Evolutionary conservation across 139 green algal genomes (phyloP).

Genomic region (Picochlorum sp.): DNA sequence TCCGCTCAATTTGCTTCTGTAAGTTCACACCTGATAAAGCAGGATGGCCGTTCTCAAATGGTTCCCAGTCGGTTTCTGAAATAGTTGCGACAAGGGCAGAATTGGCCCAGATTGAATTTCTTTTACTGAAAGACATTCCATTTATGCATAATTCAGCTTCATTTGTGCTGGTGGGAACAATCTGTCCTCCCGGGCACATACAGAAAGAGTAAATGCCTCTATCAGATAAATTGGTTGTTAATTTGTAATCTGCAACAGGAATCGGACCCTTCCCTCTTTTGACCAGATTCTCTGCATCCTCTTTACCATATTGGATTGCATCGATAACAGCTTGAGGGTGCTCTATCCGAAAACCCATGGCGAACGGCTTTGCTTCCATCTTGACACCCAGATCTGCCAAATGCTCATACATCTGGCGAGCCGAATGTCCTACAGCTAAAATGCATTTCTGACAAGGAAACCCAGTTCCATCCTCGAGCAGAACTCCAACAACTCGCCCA

Average conservation of each 20-base stretch:
- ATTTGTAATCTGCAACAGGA: constrained; percentile 73
- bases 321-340: constrained; percentile 75
- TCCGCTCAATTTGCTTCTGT: constrained; percentile 38
- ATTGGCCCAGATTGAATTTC: constrained; percentile 67
- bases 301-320: constrained; percentile 49
- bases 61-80: constrained; percentile 47
- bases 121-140: constrained; percentile 73
- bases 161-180: constrained; percentile 63
- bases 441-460: constrained; percentile 43
- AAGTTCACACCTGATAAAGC: constrained; percentile 57
- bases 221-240: constrained; percentile 32
- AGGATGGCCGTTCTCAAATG: constrained; percentile 29
- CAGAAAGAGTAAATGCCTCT: constrained; percentile 76
- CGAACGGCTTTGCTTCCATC: constrained; percentile 65
- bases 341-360: constrained; percentile 75
- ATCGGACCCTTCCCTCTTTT: constrained; percentile 55
- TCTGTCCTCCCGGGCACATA: constrained; percentile 75
- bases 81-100: constrained; percentile 62
- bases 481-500: constrained; percentile 19
- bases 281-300: constrained; percentile 39
- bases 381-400: constrained; percentile 41
- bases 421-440: constrained; percentile 56
- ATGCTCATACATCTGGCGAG: constrained; percentile 47
- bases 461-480: constrained; percentile 32
- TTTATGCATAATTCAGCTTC: constrained; percentile 76